Evolutionary conservation across 768 basidiomycete genomes (phyloP).

Genomic region (Crepidotus variabilis): DNA sequence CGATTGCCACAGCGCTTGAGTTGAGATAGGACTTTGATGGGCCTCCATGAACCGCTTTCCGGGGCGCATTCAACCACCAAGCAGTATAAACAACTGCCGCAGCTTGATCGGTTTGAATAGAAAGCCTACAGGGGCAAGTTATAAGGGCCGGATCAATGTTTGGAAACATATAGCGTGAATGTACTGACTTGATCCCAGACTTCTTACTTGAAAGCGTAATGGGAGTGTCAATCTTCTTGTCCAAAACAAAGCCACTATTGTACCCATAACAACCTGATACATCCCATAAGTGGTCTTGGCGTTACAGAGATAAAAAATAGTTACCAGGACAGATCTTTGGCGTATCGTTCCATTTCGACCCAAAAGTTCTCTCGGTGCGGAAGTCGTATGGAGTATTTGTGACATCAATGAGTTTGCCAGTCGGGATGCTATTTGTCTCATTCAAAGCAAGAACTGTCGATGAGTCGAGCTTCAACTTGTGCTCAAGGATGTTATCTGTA

Average conservation of each 20-base stretch:
- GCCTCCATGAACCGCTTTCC: slow-evolving; percentile 48
- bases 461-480: slow-evolving; percentile 26
- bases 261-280: slow-evolving; percentile 41
- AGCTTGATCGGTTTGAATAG: slow-evolving; percentile 48
- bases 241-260: slow-evolving; percentile 49
- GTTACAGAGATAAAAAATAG: slow-evolving; percentile 15
- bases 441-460: slow-evolving; percentile 36
- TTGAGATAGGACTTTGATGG: slow-evolving; percentile 35
- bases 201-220: slow-evolving; percentile 43
- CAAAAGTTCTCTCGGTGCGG: slow-evolving; percentile 26
- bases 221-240: slow-evolving; percentile 26
- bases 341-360: slow-evolving; percentile 30
- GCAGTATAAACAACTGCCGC: slow-evolving; percentile 48
- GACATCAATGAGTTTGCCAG: slow-evolving; percentile 28
- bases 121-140: slow-evolving; percentile 28
- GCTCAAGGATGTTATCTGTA: slow-evolving; percentile 28
- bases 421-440: slow-evolving; percentile 31
- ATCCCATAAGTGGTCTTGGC: not conserved
- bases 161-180: not conserved
- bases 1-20: slow-evolving; percentile 46
- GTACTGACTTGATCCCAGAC: slow-evolving; percentile 44
- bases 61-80: slow-evolving; percentile 40
- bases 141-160: not conserved
- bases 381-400: slow-evolving; percentile 39
- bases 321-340: slow-evolving; percentile 20